Evolutionary conservation across 2,329 filamentous ascomycete genomes (phyloP).

Genomic region (Colletotrichum sp.): DNA sequence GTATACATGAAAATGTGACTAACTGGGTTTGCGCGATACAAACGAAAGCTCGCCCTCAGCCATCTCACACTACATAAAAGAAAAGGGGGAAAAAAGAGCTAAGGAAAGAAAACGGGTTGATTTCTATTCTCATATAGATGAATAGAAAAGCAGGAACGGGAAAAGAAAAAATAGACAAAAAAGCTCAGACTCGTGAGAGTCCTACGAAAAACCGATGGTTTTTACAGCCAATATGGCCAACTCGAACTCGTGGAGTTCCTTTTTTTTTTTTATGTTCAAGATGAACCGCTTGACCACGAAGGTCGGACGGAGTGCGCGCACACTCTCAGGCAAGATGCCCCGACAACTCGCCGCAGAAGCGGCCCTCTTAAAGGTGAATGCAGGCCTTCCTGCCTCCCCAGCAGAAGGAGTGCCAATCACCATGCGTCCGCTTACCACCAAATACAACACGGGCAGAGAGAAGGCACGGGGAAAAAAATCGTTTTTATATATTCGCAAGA

Average conservation of each 20-base stretch:
- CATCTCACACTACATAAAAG: not conserved
- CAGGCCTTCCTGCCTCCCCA: not conserved
- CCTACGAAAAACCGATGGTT: not conserved
- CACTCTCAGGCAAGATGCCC: not conserved
- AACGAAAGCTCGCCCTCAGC: not conserved
- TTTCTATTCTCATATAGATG: not conserved
- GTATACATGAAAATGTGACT: not conserved
- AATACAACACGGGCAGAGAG: not conserved
- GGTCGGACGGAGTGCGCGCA: not conserved
- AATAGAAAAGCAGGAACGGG: accelerated
- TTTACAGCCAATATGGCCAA: not conserved
- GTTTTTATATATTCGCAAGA: not conserved
- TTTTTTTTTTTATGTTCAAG: not conserved
- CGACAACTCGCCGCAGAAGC: not conserved
- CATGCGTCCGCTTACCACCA: not conserved
- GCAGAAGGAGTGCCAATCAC: not conserved
- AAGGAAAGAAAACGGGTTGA: accelerated
- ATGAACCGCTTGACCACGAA: not conserved
- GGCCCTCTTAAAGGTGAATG: not conserved
- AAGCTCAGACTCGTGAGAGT: not conserved
- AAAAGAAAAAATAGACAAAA: not conserved
- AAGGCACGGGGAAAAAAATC: not conserved
- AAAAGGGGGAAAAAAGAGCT: not conserved
- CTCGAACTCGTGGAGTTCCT: not conserved
- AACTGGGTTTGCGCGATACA: not conserved